Conservation (phyloP, 2,329 filamentous ascomycete genomes). For the Corynespora cassiicola region DNA sequence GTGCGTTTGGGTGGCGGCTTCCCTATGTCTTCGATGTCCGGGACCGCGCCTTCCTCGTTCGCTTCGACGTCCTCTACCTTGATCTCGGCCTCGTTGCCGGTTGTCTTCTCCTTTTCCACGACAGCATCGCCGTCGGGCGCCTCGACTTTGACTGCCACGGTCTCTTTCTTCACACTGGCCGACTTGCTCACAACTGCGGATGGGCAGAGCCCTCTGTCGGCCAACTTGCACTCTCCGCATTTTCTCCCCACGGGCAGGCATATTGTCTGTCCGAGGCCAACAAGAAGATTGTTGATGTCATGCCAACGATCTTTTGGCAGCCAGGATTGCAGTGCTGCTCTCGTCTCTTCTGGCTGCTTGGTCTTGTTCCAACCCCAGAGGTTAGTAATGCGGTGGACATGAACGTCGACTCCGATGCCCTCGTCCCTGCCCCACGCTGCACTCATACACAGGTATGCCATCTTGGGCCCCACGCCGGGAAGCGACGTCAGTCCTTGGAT, state of each 20-base stretch:
- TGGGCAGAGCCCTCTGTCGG: slow-evolving; percentile 75
- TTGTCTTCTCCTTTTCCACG: slow-evolving; percentile 24
- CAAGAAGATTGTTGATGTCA: slow-evolving; percentile 88
- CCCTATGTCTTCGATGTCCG: slow-evolving; percentile 44
- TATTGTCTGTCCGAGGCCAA: slow-evolving; percentile 86
- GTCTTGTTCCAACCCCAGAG: slow-evolving; percentile 91
- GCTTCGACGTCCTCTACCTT: slow-evolving; percentile 36
- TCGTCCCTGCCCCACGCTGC: slow-evolving; percentile 73
- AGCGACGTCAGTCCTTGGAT: slow-evolving; percentile 77
- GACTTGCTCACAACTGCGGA: slow-evolving; percentile 55
- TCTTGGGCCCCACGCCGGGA: slow-evolving; percentile 91
- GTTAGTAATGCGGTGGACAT: slow-evolving; percentile 94
- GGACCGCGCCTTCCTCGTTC: slow-evolving; percentile 21
- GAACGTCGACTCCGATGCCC: slow-evolving; percentile 92
- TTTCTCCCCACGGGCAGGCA: slow-evolving; percentile 80
- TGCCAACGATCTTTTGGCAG: slow-evolving; percentile 85
- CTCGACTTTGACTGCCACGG: slow-evolving; percentile 43
- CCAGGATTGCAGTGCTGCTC: slow-evolving; percentile 78
- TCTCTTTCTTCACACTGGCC: slow-evolving; percentile 58
- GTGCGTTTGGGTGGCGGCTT: slow-evolving; percentile 14
- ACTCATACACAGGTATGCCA: slow-evolving; percentile 88
- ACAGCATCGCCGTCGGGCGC: slow-evolving; percentile 37
- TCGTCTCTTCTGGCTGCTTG: slow-evolving; percentile 81
- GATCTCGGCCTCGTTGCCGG: slow-evolving; percentile 22
- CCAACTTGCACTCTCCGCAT: slow-evolving; percentile 87